These are phyloP conservation scores for Fusarium metavorans DNA, from an alignment of 2,329 filamentous ascomycete species.

Conservation along the genomic window DNA sequence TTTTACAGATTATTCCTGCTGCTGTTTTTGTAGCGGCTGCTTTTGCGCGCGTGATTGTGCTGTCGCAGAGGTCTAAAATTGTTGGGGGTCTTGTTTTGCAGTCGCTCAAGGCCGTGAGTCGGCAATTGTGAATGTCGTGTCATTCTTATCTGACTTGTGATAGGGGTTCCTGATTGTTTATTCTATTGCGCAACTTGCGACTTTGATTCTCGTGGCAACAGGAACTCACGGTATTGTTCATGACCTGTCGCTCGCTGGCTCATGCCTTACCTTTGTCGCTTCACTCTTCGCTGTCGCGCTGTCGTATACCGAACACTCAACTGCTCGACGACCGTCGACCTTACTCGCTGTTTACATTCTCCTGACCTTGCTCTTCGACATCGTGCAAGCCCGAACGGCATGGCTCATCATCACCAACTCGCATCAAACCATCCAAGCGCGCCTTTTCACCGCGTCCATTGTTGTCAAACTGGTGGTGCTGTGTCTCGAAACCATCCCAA, in stretches of 20 bases:
- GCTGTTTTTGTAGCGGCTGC: slow-evolving; percentile 53
- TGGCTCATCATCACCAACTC: slow-evolving; percentile 50
- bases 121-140: not conserved
- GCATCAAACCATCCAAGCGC: slow-evolving; percentile 36
- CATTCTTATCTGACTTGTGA: not conserved
- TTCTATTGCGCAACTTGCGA: slow-evolving; percentile 46
- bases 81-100: slow-evolving; percentile 52
- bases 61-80: slow-evolving; percentile 49
- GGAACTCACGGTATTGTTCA: slow-evolving; percentile 28
- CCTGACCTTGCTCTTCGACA: slow-evolving; percentile 58
- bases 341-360: slow-evolving; percentile 57
- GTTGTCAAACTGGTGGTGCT: slow-evolving; percentile 51
- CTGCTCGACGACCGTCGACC: slow-evolving; percentile 55
- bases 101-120: slow-evolving; percentile 46
- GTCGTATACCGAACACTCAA: slow-evolving; percentile 53
- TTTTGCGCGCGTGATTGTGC: slow-evolving; percentile 47
- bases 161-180: slow-evolving; percentile 44
- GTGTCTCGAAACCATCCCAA: slow-evolving; percentile 53
- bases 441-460: slow-evolving; percentile 51
- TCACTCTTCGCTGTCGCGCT: slow-evolving; percentile 46
- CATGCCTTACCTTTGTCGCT: slow-evolving; percentile 43
- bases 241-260: slow-evolving; percentile 43
- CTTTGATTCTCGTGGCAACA: slow-evolving; percentile 47
- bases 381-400: slow-evolving; percentile 55
- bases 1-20: slow-evolving; percentile 59